phyloP scores from a whole-genome alignment of 345 rosid genomes.

The Streptanthus diversifolius region DNA sequence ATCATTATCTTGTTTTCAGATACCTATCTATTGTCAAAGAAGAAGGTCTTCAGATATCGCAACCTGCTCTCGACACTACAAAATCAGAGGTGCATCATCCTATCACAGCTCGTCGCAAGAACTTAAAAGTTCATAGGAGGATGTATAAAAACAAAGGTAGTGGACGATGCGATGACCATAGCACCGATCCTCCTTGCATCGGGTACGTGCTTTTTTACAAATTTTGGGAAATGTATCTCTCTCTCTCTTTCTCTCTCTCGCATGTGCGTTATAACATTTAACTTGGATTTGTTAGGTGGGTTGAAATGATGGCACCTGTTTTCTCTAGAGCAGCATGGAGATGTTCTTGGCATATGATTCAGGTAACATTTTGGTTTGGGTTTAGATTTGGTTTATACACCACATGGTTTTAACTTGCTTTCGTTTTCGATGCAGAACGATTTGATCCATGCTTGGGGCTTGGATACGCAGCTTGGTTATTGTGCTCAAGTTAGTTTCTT shows the following conservation, averaged over 20 bases:
- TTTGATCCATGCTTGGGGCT: conserved; percentile 94
- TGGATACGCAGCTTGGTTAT: conserved; percentile 81
- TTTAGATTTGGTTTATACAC: neutral
- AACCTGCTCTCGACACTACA: conserved; percentile 82
- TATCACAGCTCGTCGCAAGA: conserved; percentile 60
- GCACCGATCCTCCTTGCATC: conserved; percentile 83
- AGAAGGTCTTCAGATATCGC: conserved; percentile 89
- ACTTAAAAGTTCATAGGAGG: conserved; percentile 63
- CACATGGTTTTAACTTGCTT: neutral
- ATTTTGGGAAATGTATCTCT: neutral
- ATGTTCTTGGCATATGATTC: conserved; percentile 91
- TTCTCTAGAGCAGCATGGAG: conserved; percentile 91
- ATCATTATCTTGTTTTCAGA: conserved; percentile 29
- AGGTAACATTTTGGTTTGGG: conserved; percentile 44
- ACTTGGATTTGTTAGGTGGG: conserved; percentile 63
- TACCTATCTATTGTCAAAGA: conserved; percentile 62
- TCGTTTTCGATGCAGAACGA: conserved; percentile 53
- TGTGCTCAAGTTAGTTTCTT: conserved; percentile 71
- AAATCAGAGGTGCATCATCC: conserved; percentile 74
- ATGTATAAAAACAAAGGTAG: conserved; percentile 79
- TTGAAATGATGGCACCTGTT: conserved; percentile 98
- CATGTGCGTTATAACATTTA: neutral
- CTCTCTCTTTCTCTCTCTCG: neutral
- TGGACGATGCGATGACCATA: conserved; percentile 59
- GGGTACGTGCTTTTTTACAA: conserved; percentile 44